Percentiles rank a stretch among this genome's conserved stretches.
phyloP scores from a whole-genome alignment of 352 stramenopile species.

The Phytopythium delawarense region DNA sequence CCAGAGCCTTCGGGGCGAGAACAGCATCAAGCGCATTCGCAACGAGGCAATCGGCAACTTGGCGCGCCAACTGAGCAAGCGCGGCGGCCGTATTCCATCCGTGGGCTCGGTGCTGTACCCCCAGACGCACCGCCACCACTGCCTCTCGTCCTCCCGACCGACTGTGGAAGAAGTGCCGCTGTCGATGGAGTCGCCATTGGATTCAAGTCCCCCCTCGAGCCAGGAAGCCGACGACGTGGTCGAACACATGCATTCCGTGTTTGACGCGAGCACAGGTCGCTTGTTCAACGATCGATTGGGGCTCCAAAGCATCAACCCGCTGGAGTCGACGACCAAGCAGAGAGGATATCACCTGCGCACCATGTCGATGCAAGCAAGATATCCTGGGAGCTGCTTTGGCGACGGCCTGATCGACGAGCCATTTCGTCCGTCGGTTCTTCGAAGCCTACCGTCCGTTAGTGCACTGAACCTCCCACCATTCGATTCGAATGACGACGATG shows the following conservation, averaged over 20 bases:
- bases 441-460: too few relatives aligned
- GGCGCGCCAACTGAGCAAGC: slow-evolving; percentile 35
- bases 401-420: too few relatives aligned
- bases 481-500: neutral
- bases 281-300: slow-evolving; percentile 13
- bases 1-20: slow-evolving; percentile 40
- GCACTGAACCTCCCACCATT: too few relatives aligned
- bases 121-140: neutral
- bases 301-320: neutral
- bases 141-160: neutral
- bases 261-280: slow-evolving; percentile 16
- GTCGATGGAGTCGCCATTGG: neutral
- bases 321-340: neutral
- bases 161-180: neutral
- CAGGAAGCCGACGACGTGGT: neutral
- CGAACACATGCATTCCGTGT: slow-evolving; percentile 19
- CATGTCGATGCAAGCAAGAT: slow-evolving; percentile 76
- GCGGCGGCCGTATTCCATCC: slow-evolving; percentile 8
- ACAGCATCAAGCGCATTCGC: slow-evolving; percentile 44
- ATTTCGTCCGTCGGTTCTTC: too few relatives aligned
- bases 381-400: slow-evolving; percentile 28
- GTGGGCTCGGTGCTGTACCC: slow-evolving; percentile 14
- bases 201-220: neutral
- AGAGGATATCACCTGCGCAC: slow-evolving; percentile 20
- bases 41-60: slow-evolving; percentile 45